Percentiles rank a stretch among this genome's conserved stretches.
Conservation (phyloP, 2,329 filamentous ascomycete genomes). For the Aspergillus sp. region DNA sequence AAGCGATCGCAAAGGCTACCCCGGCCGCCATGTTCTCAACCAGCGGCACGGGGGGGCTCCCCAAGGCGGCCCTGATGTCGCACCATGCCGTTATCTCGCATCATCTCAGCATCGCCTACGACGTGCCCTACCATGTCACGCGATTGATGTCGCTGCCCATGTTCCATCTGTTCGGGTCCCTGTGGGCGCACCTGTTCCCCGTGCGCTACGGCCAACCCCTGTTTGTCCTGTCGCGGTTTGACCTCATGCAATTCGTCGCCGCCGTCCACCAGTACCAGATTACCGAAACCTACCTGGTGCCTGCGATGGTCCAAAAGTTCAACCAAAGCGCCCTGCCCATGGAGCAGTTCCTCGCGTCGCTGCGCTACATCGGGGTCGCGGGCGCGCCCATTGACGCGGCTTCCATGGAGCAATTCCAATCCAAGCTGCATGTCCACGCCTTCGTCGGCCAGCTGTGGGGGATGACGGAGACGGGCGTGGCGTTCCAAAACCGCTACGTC, state of each 20-base stretch:
- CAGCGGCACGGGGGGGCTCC: conserved; percentile 53
- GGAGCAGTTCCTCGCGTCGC: conserved; percentile 27
- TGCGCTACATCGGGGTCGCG: conserved; percentile 41
- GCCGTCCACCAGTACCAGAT: conserved; percentile 36
- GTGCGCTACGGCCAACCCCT: conserved; percentile 40
- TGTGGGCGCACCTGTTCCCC: conserved; percentile 41
- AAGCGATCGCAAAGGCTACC: conserved; percentile 38
- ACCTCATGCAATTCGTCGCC: conserved; percentile 33
- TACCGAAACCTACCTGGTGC: conserved; percentile 43
- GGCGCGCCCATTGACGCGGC: conserved; percentile 42
- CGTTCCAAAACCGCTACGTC: conserved; percentile 33
- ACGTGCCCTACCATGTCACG: conserved; percentile 33
- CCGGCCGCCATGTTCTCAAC: conserved; percentile 46
- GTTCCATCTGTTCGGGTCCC: conserved; percentile 46
- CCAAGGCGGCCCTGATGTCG: conserved; percentile 52
- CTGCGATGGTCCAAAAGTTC: conserved; percentile 37
- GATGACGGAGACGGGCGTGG: conserved; percentile 47
- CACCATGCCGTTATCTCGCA: conserved; percentile 53
- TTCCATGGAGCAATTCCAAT: conserved; percentile 34
- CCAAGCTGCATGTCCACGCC: conserved; percentile 34
- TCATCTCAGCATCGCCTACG: conserved; percentile 33
- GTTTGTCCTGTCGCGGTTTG: conserved; percentile 43
- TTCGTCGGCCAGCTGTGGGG: conserved; percentile 45
- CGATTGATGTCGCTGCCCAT: conserved; percentile 45
- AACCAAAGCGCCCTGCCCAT: conserved; percentile 21